Percentiles rank a stretch among this genome's conserved stretches.
These are phyloP conservation scores for Hemileia vastatrix DNA, from an alignment of 1,284 basidiomycete genomes.

Conservation along the genomic window DNA sequence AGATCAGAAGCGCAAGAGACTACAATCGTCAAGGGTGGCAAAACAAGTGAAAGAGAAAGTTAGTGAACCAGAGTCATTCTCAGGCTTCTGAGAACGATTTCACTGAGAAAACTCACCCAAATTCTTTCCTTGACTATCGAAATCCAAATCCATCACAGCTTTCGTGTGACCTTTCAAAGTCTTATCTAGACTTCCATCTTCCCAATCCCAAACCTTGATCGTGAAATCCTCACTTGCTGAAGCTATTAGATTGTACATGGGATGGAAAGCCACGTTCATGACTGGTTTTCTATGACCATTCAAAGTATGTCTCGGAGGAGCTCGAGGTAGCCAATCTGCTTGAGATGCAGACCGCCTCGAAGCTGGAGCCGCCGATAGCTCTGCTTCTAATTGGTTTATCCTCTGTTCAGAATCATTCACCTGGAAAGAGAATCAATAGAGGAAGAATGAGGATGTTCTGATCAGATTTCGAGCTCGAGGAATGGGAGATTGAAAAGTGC, in stretches of 20 bases:
- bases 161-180: slow-evolving; percentile 86
- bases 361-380: slow-evolving; percentile 53
- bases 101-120: slow-evolving; percentile 54
- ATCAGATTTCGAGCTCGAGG: no score
- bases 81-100: not conserved
- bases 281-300: slow-evolving; percentile 68
- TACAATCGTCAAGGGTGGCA: slow-evolving; percentile 39
- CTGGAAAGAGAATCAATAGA: slow-evolving; percentile 46
- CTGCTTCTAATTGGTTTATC: slow-evolving; percentile 63
- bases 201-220: slow-evolving; percentile 92
- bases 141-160: slow-evolving; percentile 73
- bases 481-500: no score
- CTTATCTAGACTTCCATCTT: slow-evolving; percentile 78
- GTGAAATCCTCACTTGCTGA: slow-evolving; percentile 77
- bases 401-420: slow-evolving; percentile 78
- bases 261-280: slow-evolving; percentile 74
- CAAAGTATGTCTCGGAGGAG: slow-evolving; percentile 66
- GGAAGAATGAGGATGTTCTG: not conserved
- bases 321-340: slow-evolving; percentile 71
- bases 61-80: not conserved
- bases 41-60: no score
- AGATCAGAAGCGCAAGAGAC: slow-evolving; percentile 81
- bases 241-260: slow-evolving; percentile 68
- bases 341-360: slow-evolving; percentile 58
- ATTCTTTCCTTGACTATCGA: slow-evolving; percentile 68